phyloP scores from a whole-genome alignment of 2,329 filamentous ascomycete species.

The Fusarium nelsonii region DNA sequence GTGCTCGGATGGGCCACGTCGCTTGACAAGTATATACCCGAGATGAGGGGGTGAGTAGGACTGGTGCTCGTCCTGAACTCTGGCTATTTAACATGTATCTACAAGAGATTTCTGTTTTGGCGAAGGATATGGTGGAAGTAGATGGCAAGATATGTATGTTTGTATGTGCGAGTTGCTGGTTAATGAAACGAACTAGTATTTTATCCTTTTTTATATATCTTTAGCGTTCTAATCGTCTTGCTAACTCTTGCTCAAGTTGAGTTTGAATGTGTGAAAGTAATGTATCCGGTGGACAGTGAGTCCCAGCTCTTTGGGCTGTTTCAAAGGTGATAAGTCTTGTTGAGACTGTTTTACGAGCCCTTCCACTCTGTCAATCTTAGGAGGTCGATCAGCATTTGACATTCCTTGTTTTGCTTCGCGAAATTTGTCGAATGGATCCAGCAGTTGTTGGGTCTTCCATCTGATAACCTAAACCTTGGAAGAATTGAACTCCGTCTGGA shows the following conservation, averaged over 20 bases:
- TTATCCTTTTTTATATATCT: slow-evolving; percentile 35
- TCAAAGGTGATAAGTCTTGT: neutral
- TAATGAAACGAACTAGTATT: slow-evolving; percentile 51
- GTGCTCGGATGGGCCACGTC: slow-evolving; percentile 44
- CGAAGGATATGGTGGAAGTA: slow-evolving; percentile 15
- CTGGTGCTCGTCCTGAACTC: slow-evolving; percentile 40
- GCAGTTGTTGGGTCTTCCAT: neutral
- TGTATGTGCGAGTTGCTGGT: slow-evolving; percentile 47
- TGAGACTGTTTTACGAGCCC: neutral
- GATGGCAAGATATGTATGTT: slow-evolving; percentile 43
- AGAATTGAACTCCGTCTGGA: neutral
- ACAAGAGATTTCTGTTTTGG: slow-evolving; percentile 38
- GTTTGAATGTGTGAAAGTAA: neutral
- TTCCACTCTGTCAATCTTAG: neutral
- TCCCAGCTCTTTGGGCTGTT: neutral
- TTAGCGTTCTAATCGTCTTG: slow-evolving; percentile 12
- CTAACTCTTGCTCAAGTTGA: slow-evolving; percentile 9
- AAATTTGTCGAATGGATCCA: neutral
- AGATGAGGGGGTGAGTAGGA: slow-evolving; percentile 42
- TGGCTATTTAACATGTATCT: slow-evolving; percentile 46
- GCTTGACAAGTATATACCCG: slow-evolving; percentile 50
- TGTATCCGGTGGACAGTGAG: neutral
- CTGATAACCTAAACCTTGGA: neutral
- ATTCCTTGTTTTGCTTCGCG: neutral
- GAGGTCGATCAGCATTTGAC: neutral